phyloP scores from a whole-genome alignment of 2,329 filamentous ascomycete genomes.

The Apiospora sp. region DNA sequence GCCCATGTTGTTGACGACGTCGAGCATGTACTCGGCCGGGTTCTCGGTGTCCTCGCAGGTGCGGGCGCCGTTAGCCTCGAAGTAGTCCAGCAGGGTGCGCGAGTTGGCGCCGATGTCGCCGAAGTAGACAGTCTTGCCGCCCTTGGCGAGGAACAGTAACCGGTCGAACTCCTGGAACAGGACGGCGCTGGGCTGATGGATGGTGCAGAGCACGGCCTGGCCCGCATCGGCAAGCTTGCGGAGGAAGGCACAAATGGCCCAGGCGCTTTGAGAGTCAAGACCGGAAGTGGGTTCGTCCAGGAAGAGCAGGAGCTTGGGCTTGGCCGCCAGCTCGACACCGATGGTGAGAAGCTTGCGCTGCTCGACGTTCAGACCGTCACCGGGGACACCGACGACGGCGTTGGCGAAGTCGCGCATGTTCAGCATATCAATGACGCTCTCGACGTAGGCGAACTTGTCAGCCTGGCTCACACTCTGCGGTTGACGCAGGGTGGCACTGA shows the following conservation, averaged over 20 bases:
- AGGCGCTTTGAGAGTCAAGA: constrained; percentile 76
- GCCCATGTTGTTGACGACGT: constrained; percentile 46
- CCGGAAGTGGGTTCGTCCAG: constrained; percentile 80
- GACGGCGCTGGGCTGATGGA: constrained; percentile 52
- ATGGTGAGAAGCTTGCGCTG: constrained; percentile 69
- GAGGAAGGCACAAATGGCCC: constrained; percentile 73
- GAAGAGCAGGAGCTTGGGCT: constrained; percentile 75
- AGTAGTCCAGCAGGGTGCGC: constrained; percentile 59
- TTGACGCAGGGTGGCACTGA: constrained; percentile 71
- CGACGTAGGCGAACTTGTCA: constrained; percentile 72
- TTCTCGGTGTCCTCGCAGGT: constrained; percentile 62
- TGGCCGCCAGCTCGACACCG: constrained; percentile 76
- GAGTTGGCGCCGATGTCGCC: constrained; percentile 62
- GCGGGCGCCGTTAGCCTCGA: constrained; percentile 64
- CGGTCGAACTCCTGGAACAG: constrained; percentile 57
- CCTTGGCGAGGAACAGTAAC: constrained; percentile 60
- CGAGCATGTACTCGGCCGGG: constrained; percentile 68
- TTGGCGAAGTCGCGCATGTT: constrained; percentile 74
- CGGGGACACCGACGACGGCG: constrained; percentile 73
- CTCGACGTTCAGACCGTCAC: constrained; percentile 61
- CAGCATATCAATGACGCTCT: constrained; percentile 72
- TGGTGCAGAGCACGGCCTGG: constrained; percentile 52
- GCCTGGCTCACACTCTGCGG: constrained; percentile 62
- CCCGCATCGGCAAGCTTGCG: constrained; percentile 63
- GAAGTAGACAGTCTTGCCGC: constrained; percentile 65